Evolutionary conservation across 2,329 filamentous ascomycete species (phyloP), one percentile per base, ranked within the genome.

Genomic region (Zalaria obscura): DNA sequence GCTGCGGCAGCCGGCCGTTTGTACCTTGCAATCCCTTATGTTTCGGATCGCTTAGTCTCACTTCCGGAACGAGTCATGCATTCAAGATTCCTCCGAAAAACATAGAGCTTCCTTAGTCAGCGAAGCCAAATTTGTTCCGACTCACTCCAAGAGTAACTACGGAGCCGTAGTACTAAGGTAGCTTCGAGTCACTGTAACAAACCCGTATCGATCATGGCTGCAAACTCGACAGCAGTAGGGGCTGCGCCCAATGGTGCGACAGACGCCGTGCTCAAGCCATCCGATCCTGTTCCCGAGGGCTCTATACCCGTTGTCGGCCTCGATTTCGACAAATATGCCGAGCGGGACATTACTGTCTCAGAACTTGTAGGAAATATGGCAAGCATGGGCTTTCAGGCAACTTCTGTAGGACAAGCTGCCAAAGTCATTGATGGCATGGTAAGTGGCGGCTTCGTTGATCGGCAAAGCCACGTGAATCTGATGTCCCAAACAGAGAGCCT

Each of bases 351-450:
- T 55, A 93, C 87, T 0, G 88, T 84, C 40, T 81, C 87, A 29
- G 84, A 95, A 58, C 71, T 98, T 49, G 73, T 91, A 25, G 69
- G 78, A 42, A 80, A 80, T 45, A 91, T 96, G 80, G 74, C 74
- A 41, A 72, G 78, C 61, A 95, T 93, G 81, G 91, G 83, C 10
- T 87, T 87, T 53, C 83, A 88, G 60, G 82, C 80, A 27, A 81
- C 74, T 43, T 80, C 85, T 18, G 80, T 95, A 51, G 82, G 80
- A 29, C 85, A 93, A 55, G 91, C 89, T 8, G 79, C 91, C 47
- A 74, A 83, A 45, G 93, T 96, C 55, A 87, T 98, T 59, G 91
- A 98, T 57, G 79, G 85, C 47, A 98, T 98, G 91, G 87, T 93
- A 68, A 57, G 65, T 48, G 47, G 26, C 51, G n/a, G 44, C 32